phyloP scores from a whole-genome alignment of 352 stramenopile species.

The Globisporangium takayamanum region DNA sequence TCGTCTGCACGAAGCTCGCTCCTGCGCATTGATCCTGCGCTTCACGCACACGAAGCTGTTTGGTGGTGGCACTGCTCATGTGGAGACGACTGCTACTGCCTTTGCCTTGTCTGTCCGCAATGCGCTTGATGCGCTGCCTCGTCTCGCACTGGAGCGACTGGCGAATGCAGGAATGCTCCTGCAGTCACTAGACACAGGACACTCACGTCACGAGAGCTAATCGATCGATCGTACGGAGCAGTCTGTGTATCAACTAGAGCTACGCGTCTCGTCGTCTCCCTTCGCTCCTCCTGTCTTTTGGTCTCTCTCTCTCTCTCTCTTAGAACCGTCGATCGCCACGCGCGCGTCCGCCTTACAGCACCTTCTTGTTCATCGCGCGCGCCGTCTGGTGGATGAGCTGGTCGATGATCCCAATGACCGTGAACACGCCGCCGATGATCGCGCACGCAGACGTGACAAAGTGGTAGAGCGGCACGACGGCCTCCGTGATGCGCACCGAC shows the following conservation, averaged over 20 bases:
- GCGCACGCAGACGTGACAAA: conserved; percentile 93
- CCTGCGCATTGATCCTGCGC: too few relatives aligned
- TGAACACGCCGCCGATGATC: conserved; percentile 95
- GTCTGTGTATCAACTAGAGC: background rate
- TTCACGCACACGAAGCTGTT: too few relatives aligned
- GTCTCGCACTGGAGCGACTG: too few relatives aligned
- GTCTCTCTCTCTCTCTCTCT: conserved; percentile 3
- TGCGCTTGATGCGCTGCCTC: too few relatives aligned
- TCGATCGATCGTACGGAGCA: background rate
- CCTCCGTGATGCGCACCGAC: conserved; percentile 94
- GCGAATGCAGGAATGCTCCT: too few relatives aligned
- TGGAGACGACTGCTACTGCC: too few relatives aligned
- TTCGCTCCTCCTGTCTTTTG: background rate
- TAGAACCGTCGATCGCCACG: too few relatives aligned
- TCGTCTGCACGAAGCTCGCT: too few relatives aligned
- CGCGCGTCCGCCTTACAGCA: conserved; percentile 39
- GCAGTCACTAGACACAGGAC: background rate
- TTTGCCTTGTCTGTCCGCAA: too few relatives aligned
- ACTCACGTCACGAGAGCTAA: background rate
- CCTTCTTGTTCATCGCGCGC: conserved; percentile 86
- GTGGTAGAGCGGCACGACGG: conserved; percentile 91
- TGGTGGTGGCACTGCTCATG: too few relatives aligned
- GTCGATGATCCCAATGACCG: conserved; percentile 92
- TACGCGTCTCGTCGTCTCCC: background rate
- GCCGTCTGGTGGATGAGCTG: conserved; percentile 83